Evolutionary conservation across 2,329 filamentous ascomycete species (phyloP).

Genomic region (Incumbomyces lentus): DNA sequence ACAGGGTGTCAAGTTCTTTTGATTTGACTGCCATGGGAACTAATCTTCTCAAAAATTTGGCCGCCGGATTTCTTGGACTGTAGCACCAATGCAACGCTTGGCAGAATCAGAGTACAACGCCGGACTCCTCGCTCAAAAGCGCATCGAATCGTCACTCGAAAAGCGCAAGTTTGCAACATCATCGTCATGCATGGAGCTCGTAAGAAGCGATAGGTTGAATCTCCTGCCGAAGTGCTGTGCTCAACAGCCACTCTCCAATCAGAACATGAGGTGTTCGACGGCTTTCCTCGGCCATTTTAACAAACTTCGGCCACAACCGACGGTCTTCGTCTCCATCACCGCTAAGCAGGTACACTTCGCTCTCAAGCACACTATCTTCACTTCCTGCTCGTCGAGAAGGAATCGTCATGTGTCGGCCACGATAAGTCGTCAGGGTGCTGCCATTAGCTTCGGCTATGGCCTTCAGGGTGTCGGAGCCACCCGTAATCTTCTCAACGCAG

Average conservation of each 20-base stretch:
- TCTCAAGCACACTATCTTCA: constrained; percentile 45
- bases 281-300: constrained; percentile 64
- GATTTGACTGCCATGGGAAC: constrained; percentile 23
- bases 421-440: constrained; percentile 68
- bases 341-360: constrained; percentile 73
- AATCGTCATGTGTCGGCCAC: constrained; percentile 59
- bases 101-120: background rate
- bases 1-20: constrained; percentile 95
- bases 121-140: background rate
- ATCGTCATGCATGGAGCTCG: constrained; percentile 22
- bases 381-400: constrained; percentile 40
- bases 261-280: constrained; percentile 76
- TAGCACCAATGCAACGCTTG: too few species aligned
- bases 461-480: constrained; percentile 74
- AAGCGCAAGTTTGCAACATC: background rate
- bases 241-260: constrained; percentile 77
- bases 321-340: constrained; percentile 57
- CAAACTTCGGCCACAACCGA: constrained; percentile 69
- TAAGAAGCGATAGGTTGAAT: constrained; percentile 58
- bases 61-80: too few species aligned
- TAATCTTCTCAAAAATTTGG: background rate
- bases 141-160: background rate
- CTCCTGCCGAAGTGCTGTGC: constrained; percentile 80
- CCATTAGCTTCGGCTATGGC: constrained; percentile 82
- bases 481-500: constrained; percentile 68